Percentiles rank a stretch among this genome's conserved stretches.
These are phyloP conservation scores for Lachnellula cervina DNA, from an alignment of 2,329 filamentous ascomycete genomes.

Conservation along the genomic window DNA sequence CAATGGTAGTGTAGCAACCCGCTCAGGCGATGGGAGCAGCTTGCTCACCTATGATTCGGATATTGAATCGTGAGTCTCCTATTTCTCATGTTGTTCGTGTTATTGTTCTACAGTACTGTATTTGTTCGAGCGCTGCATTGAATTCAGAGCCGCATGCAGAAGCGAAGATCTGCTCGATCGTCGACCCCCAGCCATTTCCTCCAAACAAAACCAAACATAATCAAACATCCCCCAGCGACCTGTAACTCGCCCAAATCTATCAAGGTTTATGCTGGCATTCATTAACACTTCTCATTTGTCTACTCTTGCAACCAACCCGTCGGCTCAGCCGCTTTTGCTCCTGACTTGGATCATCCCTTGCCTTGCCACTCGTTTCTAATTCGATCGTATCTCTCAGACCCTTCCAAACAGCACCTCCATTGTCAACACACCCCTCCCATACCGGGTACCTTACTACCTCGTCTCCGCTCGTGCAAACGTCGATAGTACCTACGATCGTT, in stretches of 20 bases:
- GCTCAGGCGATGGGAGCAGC: slow-evolving; percentile 25
- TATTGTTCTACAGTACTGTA: slow-evolving; percentile 2
- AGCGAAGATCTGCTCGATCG: not conserved
- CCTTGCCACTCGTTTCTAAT: slow-evolving; percentile 16
- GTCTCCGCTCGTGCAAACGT: slow-evolving; percentile 60
- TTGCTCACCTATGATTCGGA: slow-evolving; percentile 31
- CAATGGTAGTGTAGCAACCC: slow-evolving; percentile 1
- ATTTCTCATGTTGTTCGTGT: slow-evolving; percentile 9
- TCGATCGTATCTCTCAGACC: slow-evolving; percentile 15
- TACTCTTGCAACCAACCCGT: not conserved
- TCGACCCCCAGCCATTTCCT: not conserved
- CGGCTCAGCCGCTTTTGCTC: slow-evolving; percentile 3
- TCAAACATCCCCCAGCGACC: not conserved
- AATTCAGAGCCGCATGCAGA: not conserved
- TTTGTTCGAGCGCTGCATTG: slow-evolving; percentile 2
- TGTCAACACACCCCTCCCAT: slow-evolving; percentile 59
- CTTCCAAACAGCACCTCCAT: slow-evolving; percentile 39
- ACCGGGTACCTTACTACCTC: slow-evolving; percentile 64
- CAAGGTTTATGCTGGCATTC: slow-evolving; percentile 12
- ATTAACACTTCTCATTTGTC: slow-evolving; percentile 1
- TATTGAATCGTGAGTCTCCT: slow-evolving; percentile 28
- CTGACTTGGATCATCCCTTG: slow-evolving; percentile 1
- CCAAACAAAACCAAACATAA: no score
- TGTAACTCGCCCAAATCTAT: not conserved
- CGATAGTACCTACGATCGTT: slow-evolving; percentile 40